Percentiles rank a stretch among this genome's conserved stretches.
Evolutionary conservation across 106 monocot genomes (phyloP).

Genomic region (Iris macrosiphon): DNA sequence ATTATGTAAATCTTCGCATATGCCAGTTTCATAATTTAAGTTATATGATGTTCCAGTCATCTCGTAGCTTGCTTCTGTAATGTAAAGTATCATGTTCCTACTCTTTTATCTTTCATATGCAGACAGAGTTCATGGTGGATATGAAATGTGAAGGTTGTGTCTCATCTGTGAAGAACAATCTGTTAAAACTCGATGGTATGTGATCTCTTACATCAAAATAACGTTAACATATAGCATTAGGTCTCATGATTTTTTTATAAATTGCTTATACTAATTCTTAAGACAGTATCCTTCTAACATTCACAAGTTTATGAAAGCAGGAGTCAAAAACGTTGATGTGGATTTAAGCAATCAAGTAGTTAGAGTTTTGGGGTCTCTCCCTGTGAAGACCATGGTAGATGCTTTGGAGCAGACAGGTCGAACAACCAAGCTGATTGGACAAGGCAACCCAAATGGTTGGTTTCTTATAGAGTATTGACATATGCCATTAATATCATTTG

Average conservation of each 20-base stretch:
- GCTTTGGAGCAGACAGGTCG: slow-evolving; percentile 63
- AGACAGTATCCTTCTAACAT: background rate
- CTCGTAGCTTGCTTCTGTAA: background rate
- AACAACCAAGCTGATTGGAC: slow-evolving; percentile 74
- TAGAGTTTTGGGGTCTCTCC: slow-evolving; percentile 59
- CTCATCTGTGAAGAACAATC: slow-evolving; percentile 66
- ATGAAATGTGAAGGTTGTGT: slow-evolving; percentile 98
- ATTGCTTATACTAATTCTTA: background rate
- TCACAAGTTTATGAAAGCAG: slow-evolving; percentile 23
- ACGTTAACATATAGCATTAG: too few relatives aligned
- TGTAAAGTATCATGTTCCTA: background rate
- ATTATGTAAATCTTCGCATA: too few relatives aligned
- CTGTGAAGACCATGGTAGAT: slow-evolving; percentile 76
- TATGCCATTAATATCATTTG: background rate
- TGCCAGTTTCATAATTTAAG: too few relatives aligned
- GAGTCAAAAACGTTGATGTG: slow-evolving; percentile 68
- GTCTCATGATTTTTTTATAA: background rate
- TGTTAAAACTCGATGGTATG: slow-evolving; percentile 66
- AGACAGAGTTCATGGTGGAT: slow-evolving; percentile 97
- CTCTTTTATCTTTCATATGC: background rate
- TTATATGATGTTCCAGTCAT: background rate
- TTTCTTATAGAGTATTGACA: background rate
- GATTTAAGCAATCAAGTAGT: slow-evolving; percentile 91
- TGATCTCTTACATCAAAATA: background rate
- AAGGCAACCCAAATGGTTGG: slow-evolving; percentile 87